These are phyloP conservation scores for Hypoxylon perforatum DNA, from an alignment of 495 filamentous ascomycete species.

Conservation along the genomic window DNA sequence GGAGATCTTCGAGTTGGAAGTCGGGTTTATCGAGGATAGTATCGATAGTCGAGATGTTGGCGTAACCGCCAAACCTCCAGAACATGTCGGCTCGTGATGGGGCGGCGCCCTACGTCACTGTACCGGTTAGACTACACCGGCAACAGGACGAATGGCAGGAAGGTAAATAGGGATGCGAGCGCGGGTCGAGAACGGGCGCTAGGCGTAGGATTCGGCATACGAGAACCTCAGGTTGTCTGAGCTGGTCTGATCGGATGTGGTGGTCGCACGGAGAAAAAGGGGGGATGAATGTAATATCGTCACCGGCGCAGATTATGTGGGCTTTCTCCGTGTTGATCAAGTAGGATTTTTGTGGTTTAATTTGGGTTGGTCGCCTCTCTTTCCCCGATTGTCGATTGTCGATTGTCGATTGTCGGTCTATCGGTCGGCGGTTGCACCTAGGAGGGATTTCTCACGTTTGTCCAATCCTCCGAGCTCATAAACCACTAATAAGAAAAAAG, in stretches of 20 bases:
- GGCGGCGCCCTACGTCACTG: constrained; percentile 52
- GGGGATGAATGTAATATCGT: constrained; percentile 22
- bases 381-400: constrained; percentile 7
- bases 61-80: constrained; percentile 98
- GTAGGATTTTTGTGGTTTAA: constrained; percentile 10
- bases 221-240: constrained; percentile 11
- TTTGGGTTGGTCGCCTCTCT: not conserved
- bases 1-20: constrained; percentile 92
- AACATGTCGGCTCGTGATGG: constrained; percentile 77
- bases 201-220: constrained; percentile 28
- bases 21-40: constrained; percentile 95
- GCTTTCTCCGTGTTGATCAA: not conserved
- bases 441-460: constrained; percentile 11
- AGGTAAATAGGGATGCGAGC: not conserved
- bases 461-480: not conserved
- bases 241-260: constrained; percentile 3
- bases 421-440: constrained; percentile 8
- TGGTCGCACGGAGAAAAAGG: not conserved
- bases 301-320: constrained; percentile 22
- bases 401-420: constrained; percentile 17
- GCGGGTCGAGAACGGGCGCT: constrained; percentile 8
- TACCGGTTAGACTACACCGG: constrained; percentile 41
- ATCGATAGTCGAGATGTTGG: constrained; percentile 95
- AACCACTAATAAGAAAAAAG: constrained; percentile 16
- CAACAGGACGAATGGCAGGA: constrained; percentile 16